These are phyloP conservation scores for Trichoderma asperellum DNA, from an alignment of 2,329 filamentous ascomycete species.

Conservation along the genomic window DNA sequence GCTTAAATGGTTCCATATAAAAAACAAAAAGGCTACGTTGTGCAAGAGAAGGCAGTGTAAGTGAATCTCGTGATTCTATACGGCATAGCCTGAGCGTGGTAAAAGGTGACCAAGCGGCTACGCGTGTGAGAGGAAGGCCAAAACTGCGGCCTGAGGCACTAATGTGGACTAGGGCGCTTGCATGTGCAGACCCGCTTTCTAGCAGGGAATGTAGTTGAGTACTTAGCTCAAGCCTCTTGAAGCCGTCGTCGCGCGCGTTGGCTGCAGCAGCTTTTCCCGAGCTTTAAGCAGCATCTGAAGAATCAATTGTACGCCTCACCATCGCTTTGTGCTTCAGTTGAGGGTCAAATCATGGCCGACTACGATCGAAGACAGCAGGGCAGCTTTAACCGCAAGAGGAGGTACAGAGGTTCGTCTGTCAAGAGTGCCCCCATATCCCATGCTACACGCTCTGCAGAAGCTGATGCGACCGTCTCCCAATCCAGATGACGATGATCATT, in stretches of 20 bases:
- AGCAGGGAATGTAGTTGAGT: constrained; percentile 9
- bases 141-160: constrained; percentile 25
- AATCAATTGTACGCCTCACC: constrained; percentile 12
- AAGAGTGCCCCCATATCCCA: not conserved
- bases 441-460: constrained; percentile 9
- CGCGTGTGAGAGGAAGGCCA: not conserved
- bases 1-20: not conserved
- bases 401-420: constrained; percentile 70
- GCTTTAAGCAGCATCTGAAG: constrained; percentile 24
- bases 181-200: constrained; percentile 14
- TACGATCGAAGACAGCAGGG: constrained; percentile 59
- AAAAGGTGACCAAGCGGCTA: not conserved
- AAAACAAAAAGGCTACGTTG: not conserved
- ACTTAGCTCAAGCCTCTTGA: constrained; percentile 1
- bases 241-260: constrained; percentile 28
- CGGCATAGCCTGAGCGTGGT: not conserved
- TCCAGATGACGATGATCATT: constrained; percentile 72
- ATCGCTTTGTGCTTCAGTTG: not conserved
- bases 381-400: constrained; percentile 70
- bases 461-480: constrained; percentile 6
- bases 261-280: constrained; percentile 29
- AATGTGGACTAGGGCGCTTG: not conserved
- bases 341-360: constrained; percentile 53
- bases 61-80: not conserved
- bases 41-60: not conserved